Conservation (phyloP, 2,329 filamentous ascomycete species). For the Dothistroma pini region DNA sequence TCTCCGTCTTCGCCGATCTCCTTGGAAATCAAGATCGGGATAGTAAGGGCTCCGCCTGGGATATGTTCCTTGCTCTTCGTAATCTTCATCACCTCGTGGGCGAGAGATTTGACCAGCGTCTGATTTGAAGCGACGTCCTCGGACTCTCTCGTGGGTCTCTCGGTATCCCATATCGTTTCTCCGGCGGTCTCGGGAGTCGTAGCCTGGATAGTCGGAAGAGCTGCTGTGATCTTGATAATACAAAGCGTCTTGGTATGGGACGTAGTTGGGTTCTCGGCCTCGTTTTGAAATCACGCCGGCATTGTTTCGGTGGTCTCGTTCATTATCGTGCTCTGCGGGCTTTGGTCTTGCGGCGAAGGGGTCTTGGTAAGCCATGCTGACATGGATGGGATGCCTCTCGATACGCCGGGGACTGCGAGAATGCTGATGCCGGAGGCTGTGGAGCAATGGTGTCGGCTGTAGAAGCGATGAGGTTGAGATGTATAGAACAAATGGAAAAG, state of each 20-base stretch:
- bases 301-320: not conserved
- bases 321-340: not conserved
- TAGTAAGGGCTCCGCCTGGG: not conserved
- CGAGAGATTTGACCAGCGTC: not conserved
- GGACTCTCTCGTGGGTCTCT: not conserved
- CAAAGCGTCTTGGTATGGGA: conserved; percentile 11
- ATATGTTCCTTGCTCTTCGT: not conserved
- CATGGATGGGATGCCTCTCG: not conserved
- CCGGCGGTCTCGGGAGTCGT: not conserved
- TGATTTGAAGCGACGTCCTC: not conserved
- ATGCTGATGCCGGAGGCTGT: not conserved
- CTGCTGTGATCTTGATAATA: conserved; percentile 10
- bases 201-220: not conserved
- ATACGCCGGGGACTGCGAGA: not conserved
- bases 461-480: not conserved
- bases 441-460: no score
- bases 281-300: not conserved
- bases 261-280: conserved; percentile 1
- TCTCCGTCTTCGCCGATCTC: not conserved
- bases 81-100: not conserved
- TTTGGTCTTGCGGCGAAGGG: not conserved
- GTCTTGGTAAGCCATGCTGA: not conserved
- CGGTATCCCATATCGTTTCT: not conserved
- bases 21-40: conserved; percentile 1
- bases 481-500: not conserved